phyloP scores from a whole-genome alignment of 1,139 yeast genomes.

The Blastobotrys illinoisensis region DNA sequence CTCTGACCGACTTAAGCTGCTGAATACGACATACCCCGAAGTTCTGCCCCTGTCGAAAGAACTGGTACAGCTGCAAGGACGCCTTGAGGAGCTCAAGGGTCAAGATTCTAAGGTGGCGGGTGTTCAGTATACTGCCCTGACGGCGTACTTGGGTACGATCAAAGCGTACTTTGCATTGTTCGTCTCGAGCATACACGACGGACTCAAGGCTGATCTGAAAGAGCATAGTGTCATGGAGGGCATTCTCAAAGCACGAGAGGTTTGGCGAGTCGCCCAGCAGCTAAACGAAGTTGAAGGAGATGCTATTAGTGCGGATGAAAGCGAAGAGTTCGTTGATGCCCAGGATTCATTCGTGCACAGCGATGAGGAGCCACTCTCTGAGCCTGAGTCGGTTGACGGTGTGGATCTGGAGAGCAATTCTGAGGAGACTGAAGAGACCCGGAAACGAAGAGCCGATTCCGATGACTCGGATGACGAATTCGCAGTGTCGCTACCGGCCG shows the following conservation, averaged over 20 bases:
- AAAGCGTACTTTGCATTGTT: constrained; percentile 72
- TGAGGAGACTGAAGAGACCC: constrained; percentile 25
- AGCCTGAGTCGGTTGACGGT: constrained; percentile 15
- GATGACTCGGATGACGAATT: constrained; percentile 32
- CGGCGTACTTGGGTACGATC: constrained; percentile 71
- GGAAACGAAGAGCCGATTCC: constrained; percentile 18
- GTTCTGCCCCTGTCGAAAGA: constrained; percentile 73
- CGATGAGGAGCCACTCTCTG: constrained; percentile 8
- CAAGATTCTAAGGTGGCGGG: constrained; percentile 28
- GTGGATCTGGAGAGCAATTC: constrained; percentile 19
- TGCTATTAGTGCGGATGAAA: constrained; percentile 24
- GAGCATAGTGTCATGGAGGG: constrained; percentile 87
- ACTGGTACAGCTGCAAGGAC: constrained; percentile 43
- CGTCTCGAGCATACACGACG: constrained; percentile 47
- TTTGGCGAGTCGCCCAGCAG: constrained; percentile 56
- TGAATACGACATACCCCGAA: constrained; percentile 56
- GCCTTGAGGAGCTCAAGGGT: constrained; percentile 36
- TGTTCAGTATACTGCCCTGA: constrained; percentile 61
- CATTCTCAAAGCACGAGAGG: constrained; percentile 71
- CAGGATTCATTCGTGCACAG: constrained; percentile 8
- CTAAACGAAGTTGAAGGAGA: constrained; percentile 16
- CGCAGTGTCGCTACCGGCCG: constrained; percentile 47
- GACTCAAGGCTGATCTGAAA: constrained; percentile 58
- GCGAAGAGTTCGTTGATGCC: constrained; percentile 24
- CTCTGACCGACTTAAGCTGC: constrained; percentile 27